Evolutionary conservation across 1,139 yeast genomes (phyloP), one percentile per base, ranked within the genome.

Genomic region (Hyphopichia fennica): DNA sequence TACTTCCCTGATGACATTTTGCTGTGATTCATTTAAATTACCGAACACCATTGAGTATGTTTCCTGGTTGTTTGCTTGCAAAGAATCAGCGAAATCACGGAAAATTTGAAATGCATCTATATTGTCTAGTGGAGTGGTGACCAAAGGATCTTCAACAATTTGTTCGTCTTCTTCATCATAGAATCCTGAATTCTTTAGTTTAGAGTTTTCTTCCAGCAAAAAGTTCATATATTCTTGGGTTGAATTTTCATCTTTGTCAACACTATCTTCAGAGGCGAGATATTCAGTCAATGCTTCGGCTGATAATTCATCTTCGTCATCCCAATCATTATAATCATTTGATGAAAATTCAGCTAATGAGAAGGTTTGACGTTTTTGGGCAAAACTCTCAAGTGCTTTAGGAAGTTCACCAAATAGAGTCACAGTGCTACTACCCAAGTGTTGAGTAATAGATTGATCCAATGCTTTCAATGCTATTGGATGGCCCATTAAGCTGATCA

Each of bases 81-180:
- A 37, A 3, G 45, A 35, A 14, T 18, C 23, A 4, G n/a, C 16
- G 25, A 43, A 43, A 10, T 45, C 48, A 23, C 45, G 45, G 34
- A 59, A 47, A 11, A 57, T 48, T 20, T 53, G 55, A 31, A 81
- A 83, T 8, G 89, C 79, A 54, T 91, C 83, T 34, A 91, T 65
- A 34, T 69, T 66, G 54, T 93, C 98, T 45, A 93, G 68, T 1
- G 96, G 84, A 2, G 90, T 84, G 39, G 84, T 82, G 3, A 86
- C 79, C 50, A 88, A 73, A 3, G 96, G 91, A 62, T 93, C 96
- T 54, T 90, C 97, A 20, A 75, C 77, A 5, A 87, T 61, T 32
- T 75, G 81, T 20, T 82, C 88, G 37, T 80, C 81, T 16, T 69
- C 77, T 28, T 66, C 67, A 35, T 64, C 73, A 41, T 64, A 72